phyloP scores from a whole-genome alignment of 192 early-diverging fungal species.

The Coemansia sp. region DNA sequence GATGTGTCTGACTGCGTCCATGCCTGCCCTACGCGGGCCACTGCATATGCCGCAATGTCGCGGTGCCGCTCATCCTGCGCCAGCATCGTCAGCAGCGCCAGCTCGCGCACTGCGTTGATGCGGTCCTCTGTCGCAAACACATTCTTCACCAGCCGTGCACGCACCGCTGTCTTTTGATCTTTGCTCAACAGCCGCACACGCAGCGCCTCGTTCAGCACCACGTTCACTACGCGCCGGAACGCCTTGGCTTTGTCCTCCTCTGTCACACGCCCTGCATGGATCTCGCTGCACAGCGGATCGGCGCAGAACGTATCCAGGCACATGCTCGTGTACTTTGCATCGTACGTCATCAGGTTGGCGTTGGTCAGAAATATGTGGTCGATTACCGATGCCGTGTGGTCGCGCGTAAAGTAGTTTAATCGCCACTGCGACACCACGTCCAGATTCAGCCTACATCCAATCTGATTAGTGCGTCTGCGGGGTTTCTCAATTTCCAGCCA shows the following conservation, averaged over 20 bases:
- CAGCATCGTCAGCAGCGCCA: conserved; percentile 48
- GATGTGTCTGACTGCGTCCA: conserved; percentile 39
- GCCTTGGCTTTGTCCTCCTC: conserved; percentile 55
- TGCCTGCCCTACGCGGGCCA: conserved; percentile 37
- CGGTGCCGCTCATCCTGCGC: conserved; percentile 46
- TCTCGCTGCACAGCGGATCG: conserved; percentile 54
- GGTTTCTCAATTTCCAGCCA: background rate
- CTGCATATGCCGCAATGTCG: conserved; percentile 37
- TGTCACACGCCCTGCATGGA: conserved; percentile 45
- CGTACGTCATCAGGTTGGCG: conserved; percentile 51
- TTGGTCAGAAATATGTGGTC: conserved; percentile 54
- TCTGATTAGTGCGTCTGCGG: background rate
- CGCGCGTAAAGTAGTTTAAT: conserved; percentile 50
- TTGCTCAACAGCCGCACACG: conserved; percentile 46
- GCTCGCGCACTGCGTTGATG: conserved; percentile 41
- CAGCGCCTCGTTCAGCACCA: conserved; percentile 56
- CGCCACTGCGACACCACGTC: conserved; percentile 57
- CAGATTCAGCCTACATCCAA: conserved; percentile 33
- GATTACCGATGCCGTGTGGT: conserved; percentile 50
- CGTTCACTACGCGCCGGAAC: conserved; percentile 51
- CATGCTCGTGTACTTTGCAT: conserved; percentile 40
- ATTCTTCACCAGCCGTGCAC: conserved; percentile 45
- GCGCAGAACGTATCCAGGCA: conserved; percentile 51
- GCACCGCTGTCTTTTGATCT: conserved; percentile 49
- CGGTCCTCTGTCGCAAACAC: conserved; percentile 46